Percentiles rank a stretch among this genome's conserved stretches.
Conservation (phyloP, 225 moss, liverwort and hornwort genomes). For the Takakia lepidozioides region DNA sequence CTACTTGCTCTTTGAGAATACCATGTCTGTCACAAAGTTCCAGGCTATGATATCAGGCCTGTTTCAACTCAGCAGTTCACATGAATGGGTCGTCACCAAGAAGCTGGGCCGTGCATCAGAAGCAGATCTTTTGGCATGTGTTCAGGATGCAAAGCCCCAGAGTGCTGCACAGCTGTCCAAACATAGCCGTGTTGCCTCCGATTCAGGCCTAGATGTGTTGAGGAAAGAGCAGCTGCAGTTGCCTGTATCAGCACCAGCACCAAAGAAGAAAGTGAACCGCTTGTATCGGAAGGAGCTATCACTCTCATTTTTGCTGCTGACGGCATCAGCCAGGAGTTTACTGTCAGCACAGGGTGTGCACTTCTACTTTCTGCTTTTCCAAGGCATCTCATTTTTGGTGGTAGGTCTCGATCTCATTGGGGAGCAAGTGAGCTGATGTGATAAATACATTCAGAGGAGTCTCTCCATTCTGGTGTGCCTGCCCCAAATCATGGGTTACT, state of each 20-base stretch:
- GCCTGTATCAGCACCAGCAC: background rate
- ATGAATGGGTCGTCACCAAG: conserved; percentile 9
- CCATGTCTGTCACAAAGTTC: conserved; percentile 10
- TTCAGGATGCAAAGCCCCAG: background rate
- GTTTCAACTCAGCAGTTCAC: conserved; percentile 2
- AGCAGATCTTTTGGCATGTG: background rate
- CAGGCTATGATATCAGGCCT: conserved; percentile 6
- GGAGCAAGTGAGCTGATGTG: no score
- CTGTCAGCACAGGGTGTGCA: conserved; percentile 6
- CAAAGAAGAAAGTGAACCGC: conserved; percentile 5
- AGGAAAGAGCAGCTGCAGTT: background rate
- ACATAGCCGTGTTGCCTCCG: background rate
- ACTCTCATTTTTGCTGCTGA: conserved; percentile 5
- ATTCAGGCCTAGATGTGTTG: background rate
- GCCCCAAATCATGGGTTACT: no score
- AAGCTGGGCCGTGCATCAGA: conserved; percentile 4
- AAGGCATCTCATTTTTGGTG: no score
- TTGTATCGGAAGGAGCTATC: conserved; percentile 8
- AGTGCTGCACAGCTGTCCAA: background rate
- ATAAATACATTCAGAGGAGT: no score
- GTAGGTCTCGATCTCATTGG: background rate
- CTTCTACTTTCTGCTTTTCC: conserved; percentile 4
- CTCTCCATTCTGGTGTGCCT: no score
- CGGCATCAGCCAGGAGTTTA: conserved; percentile 7
- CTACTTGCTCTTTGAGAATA: conserved; percentile 5